These are phyloP conservation scores for Laburnicola sp. DNA, from an alignment of 2,329 filamentous ascomycete genomes.

Conservation along the genomic window DNA sequence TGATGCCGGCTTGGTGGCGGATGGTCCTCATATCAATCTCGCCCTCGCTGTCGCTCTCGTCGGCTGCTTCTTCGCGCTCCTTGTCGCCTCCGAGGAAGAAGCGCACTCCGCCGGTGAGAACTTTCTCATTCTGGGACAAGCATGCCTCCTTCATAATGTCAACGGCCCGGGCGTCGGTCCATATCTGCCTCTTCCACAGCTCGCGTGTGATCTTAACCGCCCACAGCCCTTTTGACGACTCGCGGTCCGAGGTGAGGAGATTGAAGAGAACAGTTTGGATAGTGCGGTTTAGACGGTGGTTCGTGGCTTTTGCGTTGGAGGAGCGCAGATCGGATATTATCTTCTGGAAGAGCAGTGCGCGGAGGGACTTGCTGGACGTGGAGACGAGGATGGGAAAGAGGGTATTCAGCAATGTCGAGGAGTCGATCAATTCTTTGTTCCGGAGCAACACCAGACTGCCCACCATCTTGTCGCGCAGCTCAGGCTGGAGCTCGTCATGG, in stretches of 20 bases:
- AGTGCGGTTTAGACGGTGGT: conserved; percentile 89
- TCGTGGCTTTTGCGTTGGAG: conserved; percentile 82
- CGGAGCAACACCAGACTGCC: conserved; percentile 83
- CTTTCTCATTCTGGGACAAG: conserved; percentile 89
- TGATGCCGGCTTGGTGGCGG: conserved; percentile 84
- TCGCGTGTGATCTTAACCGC: conserved; percentile 93
- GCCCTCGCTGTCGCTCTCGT: conserved; percentile 77
- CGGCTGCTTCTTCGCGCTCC: conserved; percentile 82
- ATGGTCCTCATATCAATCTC: conserved; percentile 76
- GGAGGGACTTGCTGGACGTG: conserved; percentile 88
- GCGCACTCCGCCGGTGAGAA: conserved; percentile 80
- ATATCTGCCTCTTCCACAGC: conserved; percentile 94
- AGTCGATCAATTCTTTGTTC: conserved; percentile 91
- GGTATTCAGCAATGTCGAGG: conserved; percentile 75
- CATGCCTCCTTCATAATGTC: conserved; percentile 97
- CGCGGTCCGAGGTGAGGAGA: conserved; percentile 80
- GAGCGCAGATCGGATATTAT: conserved; percentile 89
- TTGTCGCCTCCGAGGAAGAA: conserved; percentile 98
- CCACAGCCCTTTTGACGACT: conserved; percentile 88
- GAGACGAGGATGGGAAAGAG: conserved; percentile 92
- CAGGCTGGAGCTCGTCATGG: conserved; percentile 78
- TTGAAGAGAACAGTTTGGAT: conserved; percentile 94
- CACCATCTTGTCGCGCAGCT: conserved; percentile 92
- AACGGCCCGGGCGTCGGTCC: conserved; percentile 93
- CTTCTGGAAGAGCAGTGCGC: conserved; percentile 82